Base-by-base conservation (phyloP, 163 green algal genomes). In the Scenedesmus sp. region DNA sequence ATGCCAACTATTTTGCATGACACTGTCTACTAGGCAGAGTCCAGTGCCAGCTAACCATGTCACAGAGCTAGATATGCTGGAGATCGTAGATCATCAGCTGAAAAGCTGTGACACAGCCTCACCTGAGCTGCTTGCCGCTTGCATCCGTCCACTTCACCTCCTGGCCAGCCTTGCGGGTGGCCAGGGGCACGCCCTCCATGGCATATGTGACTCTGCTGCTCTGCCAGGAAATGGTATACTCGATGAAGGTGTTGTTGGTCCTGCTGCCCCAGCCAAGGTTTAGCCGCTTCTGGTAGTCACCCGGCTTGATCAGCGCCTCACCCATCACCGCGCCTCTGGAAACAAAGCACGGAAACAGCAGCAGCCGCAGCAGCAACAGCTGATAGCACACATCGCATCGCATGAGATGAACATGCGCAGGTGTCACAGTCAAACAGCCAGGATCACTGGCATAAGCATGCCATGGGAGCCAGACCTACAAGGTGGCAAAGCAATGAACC, bases 181-280 rank as follows among this genome's bases (percentile, higher is more conserved):
- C 18, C 55, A 92, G 3, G 13, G 67, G 82, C 15, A 86, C 10
- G 18, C 89, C 89, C 34, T 92, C 57, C 13, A 85, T 66, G 3
- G 62, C 57, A 77, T 64, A 92, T 7, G 82, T 76, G 4, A 92
- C 89, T 23, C 76, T 82, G 82, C 64, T 77, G 66, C 59, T 67
- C 82, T 92, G 89, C 89, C 89, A 92, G 15, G 52, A 60, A 15
- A 92, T 79, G 82, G 82, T 85, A 82, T 89, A 92, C 54, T 79
- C 70, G 46, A 79, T 23, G 46, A 52, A 79, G 4, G 70, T 79
- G 70, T 79, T 79, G 70, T 79, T 79, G 70, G 46, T 23, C 46
- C 70, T 79, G 70, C 70, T 79, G 70, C 46, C 46, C 70, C 23
- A 79, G 23, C 70, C 70, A 1, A 79, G 6, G 70, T 23, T 23